A percentile compares a stretch with the other conserved stretches of the same genome.
phyloP scores from a whole-genome alignment of 2,329 filamentous ascomycete genomes.

The Aspergillus texensis region DNA sequence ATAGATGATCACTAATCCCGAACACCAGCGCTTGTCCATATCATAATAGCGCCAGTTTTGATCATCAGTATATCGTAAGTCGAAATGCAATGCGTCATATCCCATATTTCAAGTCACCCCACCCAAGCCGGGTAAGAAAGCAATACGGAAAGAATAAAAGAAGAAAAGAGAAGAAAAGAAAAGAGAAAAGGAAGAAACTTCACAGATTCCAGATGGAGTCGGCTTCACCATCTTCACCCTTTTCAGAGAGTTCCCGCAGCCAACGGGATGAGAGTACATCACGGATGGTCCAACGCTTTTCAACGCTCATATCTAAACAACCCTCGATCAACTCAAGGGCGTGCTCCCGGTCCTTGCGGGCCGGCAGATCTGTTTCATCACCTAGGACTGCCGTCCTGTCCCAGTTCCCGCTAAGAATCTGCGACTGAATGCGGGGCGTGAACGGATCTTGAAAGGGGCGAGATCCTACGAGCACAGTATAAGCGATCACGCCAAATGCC shows the following conservation, averaged over 20 bases:
- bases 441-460: slow-evolving; percentile 66
- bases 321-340: slow-evolving; percentile 61
- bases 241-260: slow-evolving; percentile 50
- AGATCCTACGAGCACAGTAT: slow-evolving; percentile 61
- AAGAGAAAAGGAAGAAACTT: slow-evolving; percentile 7
- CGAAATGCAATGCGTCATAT: slow-evolving; percentile 5
- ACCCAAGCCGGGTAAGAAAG: not conserved
- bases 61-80: slow-evolving; percentile 23
- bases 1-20: slow-evolving; percentile 26
- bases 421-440: slow-evolving; percentile 59
- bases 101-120: not conserved
- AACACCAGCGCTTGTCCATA: slow-evolving; percentile 28
- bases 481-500: slow-evolving; percentile 68
- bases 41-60: slow-evolving; percentile 22
- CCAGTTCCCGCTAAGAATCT: slow-evolving; percentile 64
- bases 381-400: slow-evolving; percentile 53
- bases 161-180: slow-evolving; percentile 10
- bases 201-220: slow-evolving; percentile 43
- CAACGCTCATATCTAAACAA: slow-evolving; percentile 60
- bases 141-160: slow-evolving; percentile 12
- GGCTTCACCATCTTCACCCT: slow-evolving; percentile 32
- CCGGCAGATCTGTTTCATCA: slow-evolving; percentile 39
- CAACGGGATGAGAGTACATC: slow-evolving; percentile 59
- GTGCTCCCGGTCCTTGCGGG: slow-evolving; percentile 49
- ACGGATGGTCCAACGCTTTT: slow-evolving; percentile 59